phyloP scores from a whole-genome alignment of 441 rosid genomes.

The Pelargonium citronellum region DNA sequence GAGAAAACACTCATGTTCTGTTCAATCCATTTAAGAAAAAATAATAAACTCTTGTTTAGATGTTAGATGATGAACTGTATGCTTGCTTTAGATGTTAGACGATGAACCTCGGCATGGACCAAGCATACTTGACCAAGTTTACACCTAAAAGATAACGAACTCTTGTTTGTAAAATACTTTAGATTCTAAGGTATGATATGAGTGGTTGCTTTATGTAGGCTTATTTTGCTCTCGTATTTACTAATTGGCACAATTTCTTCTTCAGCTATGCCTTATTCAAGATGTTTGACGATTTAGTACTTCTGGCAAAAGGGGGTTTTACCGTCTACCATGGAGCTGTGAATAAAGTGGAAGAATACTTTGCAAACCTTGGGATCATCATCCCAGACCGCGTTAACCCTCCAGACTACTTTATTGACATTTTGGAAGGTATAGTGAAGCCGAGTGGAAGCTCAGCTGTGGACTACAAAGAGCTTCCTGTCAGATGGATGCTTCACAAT shows the following conservation, averaged over 20 bases:
- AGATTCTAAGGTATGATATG: background rate
- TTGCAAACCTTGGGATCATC: constrained; percentile 59
- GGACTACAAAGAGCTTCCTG: constrained; percentile 62
- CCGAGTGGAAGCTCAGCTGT: constrained; percentile 42
- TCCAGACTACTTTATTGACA: constrained; percentile 91
- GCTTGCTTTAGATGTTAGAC: no score
- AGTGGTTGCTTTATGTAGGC: constrained; percentile 7
- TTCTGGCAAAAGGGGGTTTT: constrained; percentile 89
- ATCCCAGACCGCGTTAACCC: constrained; percentile 91
- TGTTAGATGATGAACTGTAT: no score
- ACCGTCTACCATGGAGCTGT: constrained; percentile 84
- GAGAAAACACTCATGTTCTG: background rate
- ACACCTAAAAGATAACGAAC: background rate
- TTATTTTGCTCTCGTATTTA: constrained; percentile 4
- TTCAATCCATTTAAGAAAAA: no score
- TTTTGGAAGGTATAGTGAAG: constrained; percentile 82
- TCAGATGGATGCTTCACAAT: constrained; percentile 11
- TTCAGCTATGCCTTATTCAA: constrained; percentile 78
- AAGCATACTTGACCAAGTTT: background rate
- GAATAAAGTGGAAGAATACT: constrained; percentile 84
- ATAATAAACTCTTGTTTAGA: no score
- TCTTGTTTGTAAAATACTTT: background rate
- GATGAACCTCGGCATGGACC: no score
- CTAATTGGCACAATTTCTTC: constrained; percentile 12
- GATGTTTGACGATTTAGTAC: constrained; percentile 93